Percentiles rank a stretch among this genome's conserved stretches.
These are phyloP conservation scores for Plantago ovata DNA, from an alignment of 257 asterid species.

Conservation along the genomic window DNA sequence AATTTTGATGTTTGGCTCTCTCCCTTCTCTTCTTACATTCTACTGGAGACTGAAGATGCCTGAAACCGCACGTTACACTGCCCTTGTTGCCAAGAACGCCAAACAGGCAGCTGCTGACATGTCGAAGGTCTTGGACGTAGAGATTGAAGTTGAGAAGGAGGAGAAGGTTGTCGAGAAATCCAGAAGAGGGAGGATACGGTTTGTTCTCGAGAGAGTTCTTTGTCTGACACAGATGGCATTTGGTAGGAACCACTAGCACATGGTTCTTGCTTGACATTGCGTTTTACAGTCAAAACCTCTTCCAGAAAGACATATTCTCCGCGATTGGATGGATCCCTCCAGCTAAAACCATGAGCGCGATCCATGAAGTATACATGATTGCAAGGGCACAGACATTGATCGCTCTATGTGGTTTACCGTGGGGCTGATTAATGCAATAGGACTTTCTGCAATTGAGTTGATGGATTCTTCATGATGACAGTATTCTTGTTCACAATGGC, in stretches of 20 bases:
- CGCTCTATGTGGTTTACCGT: constrained; percentile 55
- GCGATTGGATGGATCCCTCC: too few relatives aligned
- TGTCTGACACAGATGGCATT: constrained; percentile 23
- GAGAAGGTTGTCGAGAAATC: constrained; percentile 1
- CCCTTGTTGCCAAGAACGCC: too few relatives aligned
- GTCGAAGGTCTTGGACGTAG: constrained; percentile 24
- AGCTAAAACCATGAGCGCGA: constrained; percentile 23
- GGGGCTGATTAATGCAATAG: constrained; percentile 45
- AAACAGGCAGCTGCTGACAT: too few relatives aligned
- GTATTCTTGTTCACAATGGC: constrained; percentile 58
- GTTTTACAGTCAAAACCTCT: too few relatives aligned
- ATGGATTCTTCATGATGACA: constrained; percentile 60
- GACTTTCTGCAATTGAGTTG: constrained; percentile 45
- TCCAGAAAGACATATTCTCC: too few relatives aligned
- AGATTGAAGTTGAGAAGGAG: constrained; percentile 19
- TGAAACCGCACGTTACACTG: too few relatives aligned
- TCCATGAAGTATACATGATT: constrained; percentile 22
- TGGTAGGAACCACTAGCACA: constrained; percentile 27
- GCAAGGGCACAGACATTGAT: constrained; percentile 30
- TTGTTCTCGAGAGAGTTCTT: constrained; percentile 26
- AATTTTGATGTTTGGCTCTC: constrained; percentile 25
- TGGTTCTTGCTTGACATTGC: too few relatives aligned
- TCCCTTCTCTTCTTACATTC: constrained; percentile 23
- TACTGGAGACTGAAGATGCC: constrained; percentile 20
- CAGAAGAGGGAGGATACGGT: constrained; percentile 6